Percentiles rank a stretch among this genome's conserved stretches.
Conservation (phyloP, 106 monocot genomes). For the Dendrobium huoshanense region DNA sequence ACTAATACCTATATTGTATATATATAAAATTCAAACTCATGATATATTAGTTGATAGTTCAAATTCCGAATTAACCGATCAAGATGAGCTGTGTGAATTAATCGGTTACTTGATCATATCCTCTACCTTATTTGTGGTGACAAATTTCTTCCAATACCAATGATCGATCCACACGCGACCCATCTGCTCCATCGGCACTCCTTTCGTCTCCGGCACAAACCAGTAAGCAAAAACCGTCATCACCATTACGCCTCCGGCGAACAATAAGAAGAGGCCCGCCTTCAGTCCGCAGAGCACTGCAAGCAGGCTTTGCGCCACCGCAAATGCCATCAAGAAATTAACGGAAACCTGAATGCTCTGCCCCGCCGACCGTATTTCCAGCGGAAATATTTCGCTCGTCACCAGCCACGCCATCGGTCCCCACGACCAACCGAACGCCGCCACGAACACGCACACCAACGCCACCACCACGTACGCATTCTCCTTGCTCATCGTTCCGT, state of each 20-base stretch:
- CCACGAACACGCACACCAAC: conserved; percentile 35
- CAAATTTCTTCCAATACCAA: conserved; percentile 58
- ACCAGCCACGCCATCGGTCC: conserved; percentile 57
- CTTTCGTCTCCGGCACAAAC: conserved; percentile 58
- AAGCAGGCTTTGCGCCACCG: conserved; percentile 43
- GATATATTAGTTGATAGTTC: no score
- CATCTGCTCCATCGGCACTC: conserved; percentile 57
- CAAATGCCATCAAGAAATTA: conserved; percentile 28
- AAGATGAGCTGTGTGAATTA: no score
- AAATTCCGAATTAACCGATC: no score
- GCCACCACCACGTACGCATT: conserved; percentile 16
- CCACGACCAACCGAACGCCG: conserved; percentile 56
- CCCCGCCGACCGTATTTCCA: conserved; percentile 55
- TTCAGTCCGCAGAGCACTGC: conserved; percentile 48
- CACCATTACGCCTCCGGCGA: conserved; percentile 29
- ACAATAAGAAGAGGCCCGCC: conserved; percentile 36
- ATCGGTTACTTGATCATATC: no score
- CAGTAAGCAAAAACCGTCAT: conserved; percentile 47
- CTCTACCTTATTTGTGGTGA: not conserved
- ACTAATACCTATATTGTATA: no score
- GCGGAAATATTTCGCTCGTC: conserved; percentile 49
- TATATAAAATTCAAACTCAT: no score
- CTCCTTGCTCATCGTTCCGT: not conserved
- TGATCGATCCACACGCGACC: conserved; percentile 34
- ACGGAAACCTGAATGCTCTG: conserved; percentile 36